Conservation (phyloP, 2,329 filamentous ascomycete genomes). For the Apiospora aurea region DNA sequence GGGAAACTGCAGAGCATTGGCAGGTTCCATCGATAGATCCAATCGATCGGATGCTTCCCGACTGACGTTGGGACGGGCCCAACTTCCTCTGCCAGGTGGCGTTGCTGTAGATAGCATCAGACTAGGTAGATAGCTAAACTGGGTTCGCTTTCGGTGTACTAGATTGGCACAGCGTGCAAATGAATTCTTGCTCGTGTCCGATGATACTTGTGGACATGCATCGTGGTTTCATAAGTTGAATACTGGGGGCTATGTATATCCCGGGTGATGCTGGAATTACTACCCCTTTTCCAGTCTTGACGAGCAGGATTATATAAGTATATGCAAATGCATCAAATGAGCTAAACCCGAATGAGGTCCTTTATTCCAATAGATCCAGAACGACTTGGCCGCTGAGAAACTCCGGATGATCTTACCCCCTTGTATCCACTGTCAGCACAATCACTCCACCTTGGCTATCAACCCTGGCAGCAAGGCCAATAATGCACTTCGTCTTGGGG, state of each 20-base stretch:
- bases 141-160: neutral
- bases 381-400: neutral
- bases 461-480: neutral
- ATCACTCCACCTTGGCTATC: neutral
- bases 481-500: neutral
- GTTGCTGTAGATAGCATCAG: neutral
- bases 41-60: neutral
- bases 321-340: neutral
- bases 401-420: neutral
- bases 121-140: neutral
- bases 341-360: neutral
- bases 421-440: neutral
- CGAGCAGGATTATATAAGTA: neutral
- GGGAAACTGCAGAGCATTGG: constrained; percentile 16
- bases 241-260: too few relatives aligned
- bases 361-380: neutral
- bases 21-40: neutral
- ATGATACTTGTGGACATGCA: too few relatives aligned
- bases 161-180: too few relatives aligned
- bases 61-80: neutral
- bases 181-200: too few relatives aligned
- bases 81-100: neutral
- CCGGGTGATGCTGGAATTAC: too few relatives aligned
- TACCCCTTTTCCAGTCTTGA: too few relatives aligned
- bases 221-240: too few relatives aligned